Base-by-base conservation (phyloP, 352 stramenopile species). In the Phytophthora aleatoria region DNA sequence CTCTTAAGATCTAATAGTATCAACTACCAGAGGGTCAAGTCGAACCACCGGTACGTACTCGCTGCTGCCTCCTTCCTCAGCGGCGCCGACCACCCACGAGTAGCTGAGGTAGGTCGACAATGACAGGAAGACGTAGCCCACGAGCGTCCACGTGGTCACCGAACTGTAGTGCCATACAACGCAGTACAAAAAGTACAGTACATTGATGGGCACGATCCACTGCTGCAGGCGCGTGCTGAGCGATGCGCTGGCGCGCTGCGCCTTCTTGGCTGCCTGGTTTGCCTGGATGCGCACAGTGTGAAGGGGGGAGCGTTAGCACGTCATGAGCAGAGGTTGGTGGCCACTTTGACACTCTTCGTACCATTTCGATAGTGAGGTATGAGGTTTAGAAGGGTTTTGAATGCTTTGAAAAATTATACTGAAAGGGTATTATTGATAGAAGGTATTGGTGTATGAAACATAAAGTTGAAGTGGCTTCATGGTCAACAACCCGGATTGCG, bases 191-290 rank as follows among this genome's bases (percentile, higher is more conserved):
- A 92, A 77, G 70, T 94, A 92, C 16, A 94, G 51, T 20, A 89
- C 87, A 57, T 94, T 92, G 42, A 93, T 90, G 12, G 85, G 77
- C 30, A 91, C 39, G 59, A 96, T 96, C 75, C 77, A 92, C 63
- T 85, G 73, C 69, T 92, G 80, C 50, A 96, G 78, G 9, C 76
- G 77, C 20, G 79, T 69, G 50, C 85, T 91, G 52, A 96, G 78
- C 53, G 80, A 87, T 16, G 75, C 74, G 49, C 85, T 87, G 48
- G 82, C 70, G 41, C 75, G 74, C 58, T 94, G 77, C 27, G 87
- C 87, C 68, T 94, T 96, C 73, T 96, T 96, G 13, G 84, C 84
- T 39, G 87, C 81, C 57, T 96, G 87, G 39, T 94, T 94, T 35
- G 87, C 87, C 87, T 95, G 20, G 2, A 64, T 5, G 27, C 4